These are phyloP conservation scores for Ceratorhiza oryzae-sativae DNA, from an alignment of 1,284 basidiomycete species.

Conservation along the genomic window DNA sequence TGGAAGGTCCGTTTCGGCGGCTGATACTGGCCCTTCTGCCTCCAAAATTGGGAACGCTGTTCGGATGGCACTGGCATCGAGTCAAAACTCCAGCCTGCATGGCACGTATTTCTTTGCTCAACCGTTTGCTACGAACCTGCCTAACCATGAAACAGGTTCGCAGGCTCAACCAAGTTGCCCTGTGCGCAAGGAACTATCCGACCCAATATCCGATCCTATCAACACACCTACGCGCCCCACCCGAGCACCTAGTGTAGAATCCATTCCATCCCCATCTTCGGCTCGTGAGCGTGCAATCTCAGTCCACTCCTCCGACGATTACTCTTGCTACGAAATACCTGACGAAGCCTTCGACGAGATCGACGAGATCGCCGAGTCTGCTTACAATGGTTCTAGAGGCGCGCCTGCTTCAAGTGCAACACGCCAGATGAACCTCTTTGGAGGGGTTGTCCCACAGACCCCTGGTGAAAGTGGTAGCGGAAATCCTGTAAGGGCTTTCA, in stretches of 20 bases:
- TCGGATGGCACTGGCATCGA: conserved; percentile 21
- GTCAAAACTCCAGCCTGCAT: conserved; percentile 8
- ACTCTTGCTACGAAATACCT: conserved; percentile 36
- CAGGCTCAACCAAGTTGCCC: neutral
- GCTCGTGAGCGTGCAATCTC: conserved; percentile 35
- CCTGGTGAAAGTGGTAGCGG: conserved; percentile 34
- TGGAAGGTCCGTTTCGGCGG: conserved; percentile 23
- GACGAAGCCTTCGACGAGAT: conserved; percentile 38
- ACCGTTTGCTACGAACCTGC: neutral
- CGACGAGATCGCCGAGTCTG: conserved; percentile 38
- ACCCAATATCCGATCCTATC: conserved; percentile 12
- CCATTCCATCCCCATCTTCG: conserved; percentile 30
- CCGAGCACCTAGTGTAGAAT: conserved; percentile 24
- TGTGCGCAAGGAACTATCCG: conserved; percentile 4
- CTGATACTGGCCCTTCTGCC: neutral
- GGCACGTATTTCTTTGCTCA: neutral
- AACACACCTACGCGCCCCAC: conserved; percentile 3
- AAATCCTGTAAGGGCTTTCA: neutral
- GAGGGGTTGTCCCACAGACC: conserved; percentile 30
- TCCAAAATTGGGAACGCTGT: conserved; percentile 28
- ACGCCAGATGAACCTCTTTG: conserved; percentile 37
- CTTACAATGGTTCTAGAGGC: neutral
- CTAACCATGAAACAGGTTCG: conserved; percentile 5
- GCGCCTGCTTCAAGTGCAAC: conserved; percentile 23
- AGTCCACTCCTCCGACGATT: conserved; percentile 34